A percentile compares a stretch with the other conserved stretches of the same genome.
Conservation (phyloP, 225 moss, liverwort and hornwort species). For the Sphagnum contortum region DNA sequence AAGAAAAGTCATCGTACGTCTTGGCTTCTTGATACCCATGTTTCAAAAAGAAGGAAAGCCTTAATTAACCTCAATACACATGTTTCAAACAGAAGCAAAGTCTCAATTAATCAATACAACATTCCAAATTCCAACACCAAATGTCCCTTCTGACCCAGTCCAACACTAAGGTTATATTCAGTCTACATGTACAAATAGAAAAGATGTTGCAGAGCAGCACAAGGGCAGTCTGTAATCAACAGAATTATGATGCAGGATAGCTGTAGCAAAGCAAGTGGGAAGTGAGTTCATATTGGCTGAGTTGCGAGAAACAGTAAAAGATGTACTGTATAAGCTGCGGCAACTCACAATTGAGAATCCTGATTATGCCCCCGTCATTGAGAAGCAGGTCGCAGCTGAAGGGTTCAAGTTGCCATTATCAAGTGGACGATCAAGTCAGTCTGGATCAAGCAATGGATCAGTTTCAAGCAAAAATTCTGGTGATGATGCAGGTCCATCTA, state of each 20-base stretch:
- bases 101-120: too few relatives aligned
- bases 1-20: conserved; percentile 27
- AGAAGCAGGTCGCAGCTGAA: conserved; percentile 20
- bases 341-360: conserved; percentile 24
- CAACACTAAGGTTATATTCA: too few relatives aligned
- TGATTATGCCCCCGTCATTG: conserved; percentile 23
- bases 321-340: conserved; percentile 36
- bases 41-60: too few relatives aligned
- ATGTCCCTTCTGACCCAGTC: too few relatives aligned
- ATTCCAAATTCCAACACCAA: neutral
- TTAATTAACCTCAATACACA: too few relatives aligned
- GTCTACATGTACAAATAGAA: too few relatives aligned
- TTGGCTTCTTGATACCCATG: neutral
- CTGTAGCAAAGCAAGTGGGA: conserved; percentile 23
- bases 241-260: conserved; percentile 1
- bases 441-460: conserved; percentile 23
- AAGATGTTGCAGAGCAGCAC: too few relatives aligned
- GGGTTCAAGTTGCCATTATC: conserved; percentile 38
- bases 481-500: too few relatives aligned
- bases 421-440: conserved; percentile 34
- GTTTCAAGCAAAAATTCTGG: conserved; percentile 1
- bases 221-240: too few relatives aligned
- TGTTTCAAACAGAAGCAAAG: too few relatives aligned
- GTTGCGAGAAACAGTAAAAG: conserved; percentile 28
- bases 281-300: conserved; percentile 37